A percentile compares a stretch with the other conserved stretches of the same genome.
phyloP scores from a whole-genome alignment of 768 basidiomycete species.

The Mycena alexandri region DNA sequence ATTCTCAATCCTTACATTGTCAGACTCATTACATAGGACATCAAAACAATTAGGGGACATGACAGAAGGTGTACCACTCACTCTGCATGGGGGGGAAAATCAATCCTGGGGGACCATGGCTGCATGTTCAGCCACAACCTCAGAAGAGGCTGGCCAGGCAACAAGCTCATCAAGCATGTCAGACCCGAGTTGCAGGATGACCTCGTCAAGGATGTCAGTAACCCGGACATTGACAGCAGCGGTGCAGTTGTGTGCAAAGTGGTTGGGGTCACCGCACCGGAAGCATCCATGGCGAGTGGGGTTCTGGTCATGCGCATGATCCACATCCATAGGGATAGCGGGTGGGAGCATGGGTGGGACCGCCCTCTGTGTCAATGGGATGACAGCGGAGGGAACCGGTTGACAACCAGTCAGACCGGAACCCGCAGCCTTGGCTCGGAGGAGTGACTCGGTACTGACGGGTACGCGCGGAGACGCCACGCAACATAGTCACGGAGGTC shows the following conservation, averaged over 20 bases:
- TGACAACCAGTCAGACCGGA: too few relatives aligned
- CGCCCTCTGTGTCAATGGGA: too few relatives aligned
- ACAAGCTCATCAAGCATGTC: constrained; percentile 7
- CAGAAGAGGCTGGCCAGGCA: neutral
- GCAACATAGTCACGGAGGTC: too few relatives aligned
- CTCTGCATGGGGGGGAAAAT: neutral
- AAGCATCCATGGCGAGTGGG: neutral
- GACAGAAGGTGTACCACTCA: constrained; percentile 4
- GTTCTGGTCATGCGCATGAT: too few relatives aligned
- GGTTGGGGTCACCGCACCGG: neutral
- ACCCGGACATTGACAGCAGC: neutral
- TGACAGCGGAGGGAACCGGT: too few relatives aligned
- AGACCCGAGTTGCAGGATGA: neutral
- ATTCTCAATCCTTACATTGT: neutral
- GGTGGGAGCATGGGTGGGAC: too few relatives aligned
- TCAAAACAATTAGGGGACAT: neutral
- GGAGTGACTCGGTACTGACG: neutral
- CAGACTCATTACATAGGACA: constrained; percentile 1
- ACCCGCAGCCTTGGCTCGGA: too few relatives aligned
- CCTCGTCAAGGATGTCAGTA: constrained; percentile 2
- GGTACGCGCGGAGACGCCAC: too few relatives aligned
- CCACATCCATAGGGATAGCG: neutral
- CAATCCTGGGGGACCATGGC: too few relatives aligned
- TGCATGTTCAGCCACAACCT: too few relatives aligned
- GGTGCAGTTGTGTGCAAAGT: neutral